Evolutionary conservation across 768 basidiomycete species (phyloP).

Genomic region (Collybiopsis luxurians): DNA sequence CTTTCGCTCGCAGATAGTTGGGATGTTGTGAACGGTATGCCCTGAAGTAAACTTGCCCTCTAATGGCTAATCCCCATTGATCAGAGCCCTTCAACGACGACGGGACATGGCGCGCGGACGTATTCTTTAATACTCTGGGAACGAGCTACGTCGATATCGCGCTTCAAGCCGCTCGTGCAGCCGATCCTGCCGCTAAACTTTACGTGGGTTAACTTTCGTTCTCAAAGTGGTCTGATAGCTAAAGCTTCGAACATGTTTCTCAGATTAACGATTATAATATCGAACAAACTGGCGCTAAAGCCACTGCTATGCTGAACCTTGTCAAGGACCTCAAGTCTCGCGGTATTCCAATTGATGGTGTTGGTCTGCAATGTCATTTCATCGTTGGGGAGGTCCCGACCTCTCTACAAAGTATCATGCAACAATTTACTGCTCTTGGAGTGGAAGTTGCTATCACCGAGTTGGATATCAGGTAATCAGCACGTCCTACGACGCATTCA

Average conservation of each 20-base stretch:
- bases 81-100: slow-evolving; percentile 58
- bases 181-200: slow-evolving; percentile 55
- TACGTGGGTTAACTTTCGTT: slow-evolving; percentile 33
- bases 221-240: neutral
- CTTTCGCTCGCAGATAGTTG: slow-evolving; percentile 32
- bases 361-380: slow-evolving; percentile 61
- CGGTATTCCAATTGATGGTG: slow-evolving; percentile 55
- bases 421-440: slow-evolving; percentile 55
- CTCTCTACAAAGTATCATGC: slow-evolving; percentile 42
- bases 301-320: slow-evolving; percentile 53
- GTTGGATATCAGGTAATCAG: slow-evolving; percentile 48
- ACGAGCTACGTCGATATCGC: slow-evolving; percentile 48
- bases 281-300: slow-evolving; percentile 46
- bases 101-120: slow-evolving; percentile 49
- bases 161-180: slow-evolving; percentile 49
- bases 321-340: slow-evolving; percentile 43
- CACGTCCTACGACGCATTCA: too few species aligned
- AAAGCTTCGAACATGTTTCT: neutral
- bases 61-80: neutral
- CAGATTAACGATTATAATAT: slow-evolving; percentile 27
- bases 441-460: slow-evolving; percentile 70
- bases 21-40: slow-evolving; percentile 51
- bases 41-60: neutral
- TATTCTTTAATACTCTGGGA: slow-evolving; percentile 54
- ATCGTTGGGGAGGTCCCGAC: slow-evolving; percentile 54